Conservation (phyloP, 176 grass and related monocot genomes). For the Paspalum vaginatum region DNA sequence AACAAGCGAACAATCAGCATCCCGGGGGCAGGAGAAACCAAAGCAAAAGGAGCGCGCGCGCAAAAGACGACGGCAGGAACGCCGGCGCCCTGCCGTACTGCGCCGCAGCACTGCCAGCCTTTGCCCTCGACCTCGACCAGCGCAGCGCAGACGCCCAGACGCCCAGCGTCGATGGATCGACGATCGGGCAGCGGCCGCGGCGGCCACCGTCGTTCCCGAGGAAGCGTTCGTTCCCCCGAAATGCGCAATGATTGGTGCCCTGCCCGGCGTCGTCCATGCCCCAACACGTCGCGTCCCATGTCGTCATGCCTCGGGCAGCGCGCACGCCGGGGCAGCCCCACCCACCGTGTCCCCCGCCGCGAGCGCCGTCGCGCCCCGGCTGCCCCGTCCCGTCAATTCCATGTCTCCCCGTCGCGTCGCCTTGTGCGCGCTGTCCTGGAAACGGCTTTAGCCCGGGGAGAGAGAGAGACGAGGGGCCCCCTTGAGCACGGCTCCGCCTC, state of each 20-base stretch:
- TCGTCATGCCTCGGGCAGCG: constrained; percentile 44
- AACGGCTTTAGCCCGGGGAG: not conserved
- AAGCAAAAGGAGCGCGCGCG: not conserved
- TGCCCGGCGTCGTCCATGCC: constrained; percentile 28
- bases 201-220: not conserved
- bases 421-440: not conserved
- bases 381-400: constrained; percentile 54
- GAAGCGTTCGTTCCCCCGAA: constrained; percentile 24
- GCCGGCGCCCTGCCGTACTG: constrained; percentile 28
- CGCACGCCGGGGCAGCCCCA: constrained; percentile 37
- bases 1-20: constrained; percentile 47
- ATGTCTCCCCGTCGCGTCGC: constrained; percentile 45
- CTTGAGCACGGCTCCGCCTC: not conserved
- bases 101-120: not conserved
- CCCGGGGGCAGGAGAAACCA: constrained; percentile 15
- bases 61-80: constrained; percentile 38
- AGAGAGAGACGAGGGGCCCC: no score
- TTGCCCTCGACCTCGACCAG: not conserved
- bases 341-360: constrained; percentile 49
- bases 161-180: not conserved
- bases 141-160: not conserved
- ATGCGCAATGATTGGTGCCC: constrained; percentile 47
- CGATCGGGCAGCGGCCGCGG: not conserved
- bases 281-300: constrained; percentile 50
- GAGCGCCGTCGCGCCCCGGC: constrained; percentile 43